Conservation (phyloP, 306 rosid species). For the Vigna reflexopilosa region DNA sequence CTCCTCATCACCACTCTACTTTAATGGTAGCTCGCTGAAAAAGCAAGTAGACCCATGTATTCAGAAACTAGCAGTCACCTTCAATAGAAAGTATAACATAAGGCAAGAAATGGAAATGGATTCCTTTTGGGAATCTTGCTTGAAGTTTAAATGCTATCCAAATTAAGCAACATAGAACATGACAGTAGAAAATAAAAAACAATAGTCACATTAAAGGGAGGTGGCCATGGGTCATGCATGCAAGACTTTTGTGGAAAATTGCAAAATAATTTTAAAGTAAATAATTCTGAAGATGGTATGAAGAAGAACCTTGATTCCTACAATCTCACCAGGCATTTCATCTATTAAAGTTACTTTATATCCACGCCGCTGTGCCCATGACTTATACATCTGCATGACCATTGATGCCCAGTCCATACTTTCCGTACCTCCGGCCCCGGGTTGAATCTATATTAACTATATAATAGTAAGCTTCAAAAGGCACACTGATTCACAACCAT, state of each 20-base stretch:
- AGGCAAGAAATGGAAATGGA: constrained; percentile 7
- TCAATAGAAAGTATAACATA: constrained; percentile 16
- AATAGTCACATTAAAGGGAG: constrained; percentile 21
- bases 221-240: constrained; percentile 5
- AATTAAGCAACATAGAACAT: constrained; percentile 16
- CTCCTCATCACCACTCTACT: constrained; percentile 72
- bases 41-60: constrained; percentile 33
- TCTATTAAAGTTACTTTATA: constrained; percentile 81
- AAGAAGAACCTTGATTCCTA: constrained; percentile 95
- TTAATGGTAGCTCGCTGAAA: constrained; percentile 87
- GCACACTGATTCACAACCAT: constrained; percentile 17
- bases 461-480: constrained; percentile 35
- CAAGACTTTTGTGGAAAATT: constrained; percentile 1
- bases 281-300: constrained; percentile 49
- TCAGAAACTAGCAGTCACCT: constrained; percentile 43
- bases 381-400: constrained; percentile 94
- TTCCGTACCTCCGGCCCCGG: constrained; percentile 99
- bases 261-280: neutral
- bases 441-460: constrained; percentile 72
- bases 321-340: constrained; percentile 95
- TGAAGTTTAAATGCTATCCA: constrained; percentile 36
- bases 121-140: constrained; percentile 20
- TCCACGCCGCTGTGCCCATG: constrained; percentile 78
- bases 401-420: constrained; percentile 99
- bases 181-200: neutral